Evolutionary conservation across 2,329 filamentous ascomycete species (phyloP).

Genomic region (Fusarium veterinarium): DNA sequence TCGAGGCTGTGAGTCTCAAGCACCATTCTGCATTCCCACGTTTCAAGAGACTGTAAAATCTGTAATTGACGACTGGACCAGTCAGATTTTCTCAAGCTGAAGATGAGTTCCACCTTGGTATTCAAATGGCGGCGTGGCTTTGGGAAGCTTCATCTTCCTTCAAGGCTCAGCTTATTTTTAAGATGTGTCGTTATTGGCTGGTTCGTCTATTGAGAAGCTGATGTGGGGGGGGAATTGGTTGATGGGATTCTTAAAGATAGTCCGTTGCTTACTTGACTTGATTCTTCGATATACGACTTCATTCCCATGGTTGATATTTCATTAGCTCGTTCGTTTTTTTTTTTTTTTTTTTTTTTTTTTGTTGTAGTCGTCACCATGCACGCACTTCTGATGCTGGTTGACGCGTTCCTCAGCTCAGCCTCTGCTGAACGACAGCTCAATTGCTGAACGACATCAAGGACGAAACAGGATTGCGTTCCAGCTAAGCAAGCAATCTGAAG

Average conservation of each 20-base stretch:
- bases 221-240: background rate
- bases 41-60: background rate
- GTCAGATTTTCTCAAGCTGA: background rate
- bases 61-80: slow-evolving; percentile 17
- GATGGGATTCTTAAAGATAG: background rate
- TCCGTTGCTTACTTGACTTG: slow-evolving; percentile 9
- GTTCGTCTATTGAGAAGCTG: slow-evolving; percentile 9
- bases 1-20: slow-evolving; percentile 8
- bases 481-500: background rate
- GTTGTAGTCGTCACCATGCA: background rate
- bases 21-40: background rate
- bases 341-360: slow-evolving; percentile 4
- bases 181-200: background rate
- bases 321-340: slow-evolving; percentile 8
- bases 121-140: slow-evolving; percentile 5
- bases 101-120: background rate
- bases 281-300: background rate
- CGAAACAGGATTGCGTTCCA: fast-evolving
- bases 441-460: too few species aligned
- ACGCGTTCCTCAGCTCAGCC: slow-evolving; percentile 1
- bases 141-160: slow-evolving; percentile 5
- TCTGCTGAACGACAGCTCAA: background rate
- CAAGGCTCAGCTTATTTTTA: background rate
- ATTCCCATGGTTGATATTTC: background rate
- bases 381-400: background rate